A percentile compares a stretch with the other conserved stretches of the same genome.
phyloP scores from a whole-genome alignment of 2,329 filamentous ascomycete genomes.

The Fusarium pseudoanthophilum region DNA sequence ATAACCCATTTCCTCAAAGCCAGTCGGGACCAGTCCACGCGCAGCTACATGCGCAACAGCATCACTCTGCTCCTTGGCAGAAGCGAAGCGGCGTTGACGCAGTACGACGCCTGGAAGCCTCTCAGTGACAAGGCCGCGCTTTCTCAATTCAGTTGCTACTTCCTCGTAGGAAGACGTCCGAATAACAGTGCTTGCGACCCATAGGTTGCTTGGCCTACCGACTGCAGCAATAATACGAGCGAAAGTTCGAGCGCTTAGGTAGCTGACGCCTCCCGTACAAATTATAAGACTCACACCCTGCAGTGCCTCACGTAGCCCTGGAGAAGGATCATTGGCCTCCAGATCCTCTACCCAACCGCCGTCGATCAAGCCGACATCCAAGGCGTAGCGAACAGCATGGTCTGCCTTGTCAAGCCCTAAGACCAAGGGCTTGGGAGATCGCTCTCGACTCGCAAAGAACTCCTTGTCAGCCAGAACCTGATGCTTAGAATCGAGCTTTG shows the following conservation, averaged over 20 bases:
- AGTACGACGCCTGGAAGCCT: not conserved
- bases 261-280: not conserved
- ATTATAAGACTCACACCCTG: not conserved
- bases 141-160: not conserved
- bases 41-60: not conserved
- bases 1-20: not conserved
- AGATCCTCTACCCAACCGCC: not conserved
- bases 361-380: not conserved
- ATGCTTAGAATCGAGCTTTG: accelerated
- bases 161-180: not conserved
- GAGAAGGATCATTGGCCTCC: not conserved
- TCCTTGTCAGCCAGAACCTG: not conserved
- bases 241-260: not conserved
- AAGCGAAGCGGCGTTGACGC: not conserved
- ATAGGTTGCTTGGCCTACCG: not conserved
- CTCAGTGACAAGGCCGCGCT: not conserved
- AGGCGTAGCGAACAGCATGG: not conserved
- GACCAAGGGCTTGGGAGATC: not conserved
- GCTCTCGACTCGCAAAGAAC: not conserved
- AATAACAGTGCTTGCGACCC: not conserved
- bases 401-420: not conserved
- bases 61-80: not conserved
- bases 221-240: not conserved
- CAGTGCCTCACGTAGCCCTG: accelerated
- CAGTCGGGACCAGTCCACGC: not conserved